These are phyloP conservation scores for Fusarium paranaense DNA, from an alignment of 2,329 filamentous ascomycete species.

Conservation along the genomic window DNA sequence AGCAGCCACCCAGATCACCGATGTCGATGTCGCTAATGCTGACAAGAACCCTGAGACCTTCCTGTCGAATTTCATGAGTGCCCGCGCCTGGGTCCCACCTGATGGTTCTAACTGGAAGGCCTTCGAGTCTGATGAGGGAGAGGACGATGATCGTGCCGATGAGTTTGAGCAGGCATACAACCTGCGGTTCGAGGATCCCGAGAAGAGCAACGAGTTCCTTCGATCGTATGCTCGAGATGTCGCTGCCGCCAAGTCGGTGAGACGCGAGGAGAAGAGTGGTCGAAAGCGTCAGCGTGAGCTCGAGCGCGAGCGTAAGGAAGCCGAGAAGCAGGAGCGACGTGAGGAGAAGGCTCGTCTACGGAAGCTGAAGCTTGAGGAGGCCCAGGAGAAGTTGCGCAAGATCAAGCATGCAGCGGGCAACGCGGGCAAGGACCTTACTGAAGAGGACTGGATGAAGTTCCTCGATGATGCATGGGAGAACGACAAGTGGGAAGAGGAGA, in stretches of 20 bases:
- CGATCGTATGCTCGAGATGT: slow-evolving; percentile 91
- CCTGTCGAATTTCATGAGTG: slow-evolving; percentile 94
- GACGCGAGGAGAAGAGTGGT: slow-evolving; percentile 82
- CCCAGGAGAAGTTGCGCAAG: slow-evolving; percentile 85
- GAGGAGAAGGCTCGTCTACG: slow-evolving; percentile 86
- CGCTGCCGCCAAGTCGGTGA: slow-evolving; percentile 83
- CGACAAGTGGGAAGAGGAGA: slow-evolving; percentile 89
- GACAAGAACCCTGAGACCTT: slow-evolving; percentile 92
- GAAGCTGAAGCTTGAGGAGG: slow-evolving; percentile 90
- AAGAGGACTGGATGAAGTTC: slow-evolving; percentile 87
- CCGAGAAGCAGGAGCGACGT: slow-evolving; percentile 78
- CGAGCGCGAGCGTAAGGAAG: slow-evolving; percentile 82
- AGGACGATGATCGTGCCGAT: slow-evolving; percentile 80
- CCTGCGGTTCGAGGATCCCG: slow-evolving; percentile 92
- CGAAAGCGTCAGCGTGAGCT: slow-evolving; percentile 83
- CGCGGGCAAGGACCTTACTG: slow-evolving; percentile 71
- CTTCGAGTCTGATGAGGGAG: slow-evolving; percentile 93
- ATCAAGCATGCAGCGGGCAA: slow-evolving; percentile 92
- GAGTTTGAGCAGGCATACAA: slow-evolving; percentile 95
- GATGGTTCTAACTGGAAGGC: slow-evolving; percentile 77
- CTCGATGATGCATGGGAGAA: slow-evolving; percentile 92
- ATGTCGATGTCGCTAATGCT: slow-evolving; percentile 78
- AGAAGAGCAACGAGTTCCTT: slow-evolving; percentile 87
- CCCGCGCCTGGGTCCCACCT: slow-evolving; percentile 86
- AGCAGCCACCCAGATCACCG: slow-evolving; percentile 59